A percentile compares a stretch with the other conserved stretches of the same genome.
Evolutionary conservation across 2,329 filamentous ascomycete species (phyloP).

Genomic region (Diaporthe citri): DNA sequence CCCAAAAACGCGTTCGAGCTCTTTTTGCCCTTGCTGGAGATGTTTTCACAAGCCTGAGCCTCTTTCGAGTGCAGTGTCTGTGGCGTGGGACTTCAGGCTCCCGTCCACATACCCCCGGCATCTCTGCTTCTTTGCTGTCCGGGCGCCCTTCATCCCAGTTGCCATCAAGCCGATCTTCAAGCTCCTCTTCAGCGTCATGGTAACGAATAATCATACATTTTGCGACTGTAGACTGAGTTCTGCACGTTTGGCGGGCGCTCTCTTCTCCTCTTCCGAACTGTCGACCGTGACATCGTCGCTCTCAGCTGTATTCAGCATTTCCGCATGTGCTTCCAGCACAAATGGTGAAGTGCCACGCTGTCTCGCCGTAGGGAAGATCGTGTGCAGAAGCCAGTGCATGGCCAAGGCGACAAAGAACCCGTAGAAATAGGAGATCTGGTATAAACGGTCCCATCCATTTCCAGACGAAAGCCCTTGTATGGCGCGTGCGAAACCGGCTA

Average conservation of each 20-base stretch:
- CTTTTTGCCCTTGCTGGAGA: neutral
- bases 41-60: neutral
- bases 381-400: constrained; percentile 44
- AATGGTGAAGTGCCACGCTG: constrained; percentile 47
- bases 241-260: neutral
- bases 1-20: no score
- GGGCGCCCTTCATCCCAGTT: no score
- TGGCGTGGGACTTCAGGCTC: neutral
- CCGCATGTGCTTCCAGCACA: constrained; percentile 44
- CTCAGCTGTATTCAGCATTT: constrained; percentile 29
- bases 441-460: constrained; percentile 49
- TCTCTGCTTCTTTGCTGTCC: neutral
- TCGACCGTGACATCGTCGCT: constrained; percentile 5
- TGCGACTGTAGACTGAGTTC: neutral
- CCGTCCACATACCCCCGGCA: no score
- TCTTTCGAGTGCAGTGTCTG: neutral
- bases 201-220: neutral
- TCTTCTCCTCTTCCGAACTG: constrained; percentile 17
- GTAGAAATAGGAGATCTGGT: constrained; percentile 49
- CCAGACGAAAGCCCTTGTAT: constrained; percentile 42
- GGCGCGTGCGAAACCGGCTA: constrained; percentile 46
- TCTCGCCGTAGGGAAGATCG: constrained; percentile 43
- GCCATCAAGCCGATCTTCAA: neutral
- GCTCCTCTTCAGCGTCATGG: neutral
- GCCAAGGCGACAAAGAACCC: constrained; percentile 45